phyloP scores from a whole-genome alignment of 2,329 filamentous ascomycete genomes.

The Fonsecaea nubica region DNA sequence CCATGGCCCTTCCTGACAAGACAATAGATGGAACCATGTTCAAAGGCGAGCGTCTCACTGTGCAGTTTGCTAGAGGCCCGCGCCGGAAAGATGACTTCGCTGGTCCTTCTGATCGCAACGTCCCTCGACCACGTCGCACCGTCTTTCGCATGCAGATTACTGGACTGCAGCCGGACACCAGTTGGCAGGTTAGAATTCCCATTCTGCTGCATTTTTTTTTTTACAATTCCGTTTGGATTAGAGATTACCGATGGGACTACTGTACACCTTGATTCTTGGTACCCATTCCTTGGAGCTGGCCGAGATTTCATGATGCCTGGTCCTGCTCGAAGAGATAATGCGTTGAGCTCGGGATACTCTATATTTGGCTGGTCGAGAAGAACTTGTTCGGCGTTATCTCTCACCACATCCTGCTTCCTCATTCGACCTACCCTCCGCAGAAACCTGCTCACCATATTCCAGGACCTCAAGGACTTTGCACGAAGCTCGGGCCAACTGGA shows the following conservation, averaged over 20 bases:
- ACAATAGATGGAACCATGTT: constrained; percentile 89
- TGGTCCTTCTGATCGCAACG: constrained; percentile 67
- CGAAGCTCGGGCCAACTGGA: constrained; percentile 88
- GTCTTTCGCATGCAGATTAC: constrained; percentile 96
- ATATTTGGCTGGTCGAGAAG: neutral
- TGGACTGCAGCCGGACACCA: constrained; percentile 96
- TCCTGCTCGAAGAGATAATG: neutral
- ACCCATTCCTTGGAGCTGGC: neutral
- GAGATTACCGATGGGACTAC: neutral
- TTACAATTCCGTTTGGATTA: neutral
- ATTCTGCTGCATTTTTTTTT: constrained; percentile 20
- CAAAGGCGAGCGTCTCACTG: constrained; percentile 95
- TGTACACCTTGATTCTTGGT: neutral
- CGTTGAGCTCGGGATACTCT: neutral
- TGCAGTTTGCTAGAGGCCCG: constrained; percentile 95
- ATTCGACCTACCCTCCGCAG: neutral
- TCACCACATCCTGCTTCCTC: neutral
- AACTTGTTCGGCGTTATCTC: neutral
- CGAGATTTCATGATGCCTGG: neutral
- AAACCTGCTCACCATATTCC: constrained; percentile 28
- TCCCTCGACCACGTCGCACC: constrained; percentile 85
- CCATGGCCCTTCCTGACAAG: constrained; percentile 42
- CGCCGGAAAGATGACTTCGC: constrained; percentile 71
- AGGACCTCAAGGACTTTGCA: constrained; percentile 99
- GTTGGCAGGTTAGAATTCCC: constrained; percentile 93